Evolutionary conservation across 768 basidiomycete genomes (phyloP).

Genomic region (Tulasnella sp.): DNA sequence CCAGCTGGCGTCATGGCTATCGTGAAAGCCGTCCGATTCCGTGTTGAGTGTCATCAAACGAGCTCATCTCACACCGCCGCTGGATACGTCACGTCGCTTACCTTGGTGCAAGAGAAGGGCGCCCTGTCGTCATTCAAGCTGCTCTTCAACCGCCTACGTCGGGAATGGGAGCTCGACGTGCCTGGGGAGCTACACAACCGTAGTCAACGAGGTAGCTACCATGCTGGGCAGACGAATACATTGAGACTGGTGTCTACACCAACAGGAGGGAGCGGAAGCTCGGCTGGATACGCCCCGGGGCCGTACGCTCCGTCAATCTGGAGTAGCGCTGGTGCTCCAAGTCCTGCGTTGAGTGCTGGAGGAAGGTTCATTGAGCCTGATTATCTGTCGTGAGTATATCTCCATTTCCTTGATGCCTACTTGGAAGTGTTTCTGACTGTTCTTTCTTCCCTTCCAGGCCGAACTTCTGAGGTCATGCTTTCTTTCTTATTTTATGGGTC

Average conservation of each 20-base stretch:
- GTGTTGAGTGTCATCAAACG: constrained; percentile 56
- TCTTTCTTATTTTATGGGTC: background rate
- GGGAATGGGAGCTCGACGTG: constrained; percentile 59
- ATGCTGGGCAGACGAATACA: background rate
- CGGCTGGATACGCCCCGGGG: background rate
- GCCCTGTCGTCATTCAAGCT: constrained; percentile 72
- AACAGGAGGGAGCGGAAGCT: background rate
- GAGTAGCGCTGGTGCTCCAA: constrained; percentile 18
- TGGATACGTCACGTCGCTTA: constrained; percentile 48
- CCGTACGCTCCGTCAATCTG: background rate
- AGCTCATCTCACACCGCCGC: constrained; percentile 30
- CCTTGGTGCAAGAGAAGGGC: constrained; percentile 76
- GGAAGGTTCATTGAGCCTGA: constrained; percentile 30
- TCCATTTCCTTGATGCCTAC: background rate
- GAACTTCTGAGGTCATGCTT: background rate
- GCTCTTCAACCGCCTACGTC: constrained; percentile 52
- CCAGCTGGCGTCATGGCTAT: constrained; percentile 41
- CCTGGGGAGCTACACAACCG: constrained; percentile 18
- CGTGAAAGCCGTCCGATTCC: constrained; percentile 68
- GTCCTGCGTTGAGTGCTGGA: constrained; percentile 27
- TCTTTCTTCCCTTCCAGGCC: background rate
- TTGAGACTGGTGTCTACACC: constrained; percentile 4
- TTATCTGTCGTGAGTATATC: constrained; percentile 26
- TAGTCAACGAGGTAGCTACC: constrained; percentile 1
- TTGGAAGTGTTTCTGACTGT: background rate